phyloP scores from a whole-genome alignment of 2,329 filamentous ascomycete species.

The Thielaviopsis musarum region DNA sequence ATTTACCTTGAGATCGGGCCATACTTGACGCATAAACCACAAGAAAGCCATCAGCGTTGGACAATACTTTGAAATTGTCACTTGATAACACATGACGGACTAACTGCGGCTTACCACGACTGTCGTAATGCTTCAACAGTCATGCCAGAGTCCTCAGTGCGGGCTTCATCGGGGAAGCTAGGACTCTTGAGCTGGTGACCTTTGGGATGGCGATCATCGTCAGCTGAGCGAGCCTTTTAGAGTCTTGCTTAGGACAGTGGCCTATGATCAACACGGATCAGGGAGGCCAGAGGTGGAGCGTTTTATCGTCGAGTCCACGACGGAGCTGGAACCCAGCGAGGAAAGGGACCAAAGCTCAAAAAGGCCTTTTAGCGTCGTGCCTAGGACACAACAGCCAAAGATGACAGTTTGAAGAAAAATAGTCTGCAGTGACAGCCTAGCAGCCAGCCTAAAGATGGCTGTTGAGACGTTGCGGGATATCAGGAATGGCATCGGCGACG shows the following conservation, averaged over 20 bases:
- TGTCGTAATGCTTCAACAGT: not conserved
- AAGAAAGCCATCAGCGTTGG: not conserved
- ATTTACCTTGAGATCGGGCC: not conserved
- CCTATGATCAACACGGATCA: not conserved
- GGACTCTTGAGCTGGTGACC: slow-evolving; percentile 6
- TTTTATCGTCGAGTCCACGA: slow-evolving; percentile 4
- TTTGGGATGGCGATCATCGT: slow-evolving; percentile 7
- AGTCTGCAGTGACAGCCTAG: too few species aligned
- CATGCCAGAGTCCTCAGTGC: not conserved
- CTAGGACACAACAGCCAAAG: slow-evolving; percentile 18
- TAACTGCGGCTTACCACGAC: not conserved
- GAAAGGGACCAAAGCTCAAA: not conserved
- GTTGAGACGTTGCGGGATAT: too few species aligned
- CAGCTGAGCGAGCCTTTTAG: slow-evolving; percentile 2
- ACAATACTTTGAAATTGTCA: not conserved
- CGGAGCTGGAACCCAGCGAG: not conserved
- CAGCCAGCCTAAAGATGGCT: too few species aligned
- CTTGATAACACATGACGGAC: not conserved
- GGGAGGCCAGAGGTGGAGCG: not conserved
- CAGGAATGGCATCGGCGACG: too few species aligned
- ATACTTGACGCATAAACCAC: not conserved
- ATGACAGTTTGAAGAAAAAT: too few species aligned
- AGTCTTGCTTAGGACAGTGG: not conserved
- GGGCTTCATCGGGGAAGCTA: not conserved
- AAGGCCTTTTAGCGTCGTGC: slow-evolving; percentile 25